Evolutionary conservation across 345 rosid genomes (phyloP), one percentile per base, ranked within the genome.

Genomic region (Hibiscus mutabilis): DNA sequence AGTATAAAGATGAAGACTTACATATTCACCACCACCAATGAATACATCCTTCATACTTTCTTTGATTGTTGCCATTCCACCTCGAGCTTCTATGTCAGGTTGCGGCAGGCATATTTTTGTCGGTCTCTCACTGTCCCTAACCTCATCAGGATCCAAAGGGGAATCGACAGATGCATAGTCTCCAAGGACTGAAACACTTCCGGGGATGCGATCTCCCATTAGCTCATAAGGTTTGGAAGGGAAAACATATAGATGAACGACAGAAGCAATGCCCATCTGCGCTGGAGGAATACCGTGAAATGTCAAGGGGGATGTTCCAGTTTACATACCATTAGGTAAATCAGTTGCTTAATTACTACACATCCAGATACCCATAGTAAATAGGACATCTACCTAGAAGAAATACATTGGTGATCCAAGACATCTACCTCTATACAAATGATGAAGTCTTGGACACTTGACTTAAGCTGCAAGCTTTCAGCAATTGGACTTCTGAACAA

Each of bases 201-300:
- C 99, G 16, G 86, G 71, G 73, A 87, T 74, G 66, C 82, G 84
- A 75, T 92, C 99, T 76, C 99, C 99, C 91, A 95, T 82, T 76
- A 86, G 82, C 80, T 91, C 85, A 19, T 95, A 95, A 25, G 98
- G 98, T 76, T 82, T 87, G 62, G 97, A 86, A 62, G 99, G 98
- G 85, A 91, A 96, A 70, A 92, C 99, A 74, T 85, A 92, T 1
- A 96, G 84, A 85, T 96, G 99, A 82, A 92, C 97, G 66, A 87
- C 73, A 21, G 98, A 92, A 84, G 99, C 99, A 73, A 96, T 86
- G 80, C 91, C 94, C 99, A 96, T 96, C 99, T 96, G 98, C 80
- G 71, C 88, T 89, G 85, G 83, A 85, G 81, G 77, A 85, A 86
- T 72, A 84, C 75, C 80, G 51, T 75, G 60, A 74, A 64, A 73